Percentiles rank a stretch among this genome's conserved stretches.
phyloP scores from a whole-genome alignment of 257 asterid species.

The Linderniella brevidens region DNA sequence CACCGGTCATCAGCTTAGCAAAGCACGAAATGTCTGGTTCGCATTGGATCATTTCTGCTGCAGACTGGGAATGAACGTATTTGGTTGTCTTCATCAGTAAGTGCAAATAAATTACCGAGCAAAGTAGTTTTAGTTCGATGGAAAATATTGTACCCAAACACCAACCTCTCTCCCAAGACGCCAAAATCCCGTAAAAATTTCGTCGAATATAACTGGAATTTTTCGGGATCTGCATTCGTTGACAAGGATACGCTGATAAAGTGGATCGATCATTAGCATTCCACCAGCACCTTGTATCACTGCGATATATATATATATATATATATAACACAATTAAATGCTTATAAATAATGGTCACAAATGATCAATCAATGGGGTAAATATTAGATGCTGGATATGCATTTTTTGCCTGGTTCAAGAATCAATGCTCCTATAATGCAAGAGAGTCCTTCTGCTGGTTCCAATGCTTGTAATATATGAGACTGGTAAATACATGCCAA shows the following conservation, averaged over 20 bases:
- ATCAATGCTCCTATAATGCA: slow-evolving; percentile 71
- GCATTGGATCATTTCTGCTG: slow-evolving; percentile 71
- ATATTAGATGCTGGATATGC: neutral
- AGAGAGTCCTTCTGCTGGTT: slow-evolving; percentile 17
- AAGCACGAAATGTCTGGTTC: slow-evolving; percentile 90
- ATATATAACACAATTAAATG: neutral
- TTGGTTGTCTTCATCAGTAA: neutral
- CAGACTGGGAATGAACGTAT: slow-evolving; percentile 41
- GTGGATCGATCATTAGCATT: slow-evolving; percentile 90
- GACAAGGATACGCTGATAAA: slow-evolving; percentile 79
- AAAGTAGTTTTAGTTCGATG: too few species aligned
- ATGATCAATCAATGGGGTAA: neutral
- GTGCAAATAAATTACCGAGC: too few species aligned
- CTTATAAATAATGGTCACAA: neutral
- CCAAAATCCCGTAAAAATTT: slow-evolving; percentile 98
- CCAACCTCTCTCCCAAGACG: slow-evolving; percentile 92
- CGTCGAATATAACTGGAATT: slow-evolving; percentile 89
- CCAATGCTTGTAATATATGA: slow-evolving; percentile 32
- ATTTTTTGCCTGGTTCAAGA: slow-evolving; percentile 73
- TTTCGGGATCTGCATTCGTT: slow-evolving; percentile 57
- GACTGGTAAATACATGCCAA: slow-evolving; percentile 43
- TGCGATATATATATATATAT: slow-evolving; percentile 21
- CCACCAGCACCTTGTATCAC: slow-evolving; percentile 96
- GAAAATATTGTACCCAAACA: too few species aligned
- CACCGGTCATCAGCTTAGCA: slow-evolving; percentile 98